These are phyloP conservation scores for Puya raimondii DNA, from an alignment of 176 grass and related monocot genomes.

Conservation along the genomic window DNA sequence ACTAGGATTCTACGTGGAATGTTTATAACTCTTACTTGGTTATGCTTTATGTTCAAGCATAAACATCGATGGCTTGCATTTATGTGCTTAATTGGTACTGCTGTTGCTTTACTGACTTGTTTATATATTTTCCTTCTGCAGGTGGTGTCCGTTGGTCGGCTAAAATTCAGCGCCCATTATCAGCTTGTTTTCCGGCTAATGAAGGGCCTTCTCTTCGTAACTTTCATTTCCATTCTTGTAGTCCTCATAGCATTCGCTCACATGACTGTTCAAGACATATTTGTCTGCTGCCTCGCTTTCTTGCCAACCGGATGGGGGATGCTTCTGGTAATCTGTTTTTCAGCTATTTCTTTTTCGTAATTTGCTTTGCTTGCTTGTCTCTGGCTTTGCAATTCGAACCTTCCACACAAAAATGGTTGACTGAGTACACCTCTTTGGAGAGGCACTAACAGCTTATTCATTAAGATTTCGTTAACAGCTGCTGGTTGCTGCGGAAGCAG, in stretches of 20 bases:
- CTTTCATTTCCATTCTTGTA: slow-evolving; percentile 63
- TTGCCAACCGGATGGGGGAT: slow-evolving; percentile 94
- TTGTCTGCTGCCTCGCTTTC: slow-evolving; percentile 85
- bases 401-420: neutral
- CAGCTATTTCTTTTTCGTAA: neutral
- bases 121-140: slow-evolving; percentile 31
- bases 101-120: neutral
- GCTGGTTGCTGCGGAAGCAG: no score
- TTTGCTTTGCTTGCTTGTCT: neutral
- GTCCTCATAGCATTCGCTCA: slow-evolving; percentile 62
- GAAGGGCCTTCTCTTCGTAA: slow-evolving; percentile 82
- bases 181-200: slow-evolving; percentile 90
- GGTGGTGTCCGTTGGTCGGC: slow-evolving; percentile 63
- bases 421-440: no score
- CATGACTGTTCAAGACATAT: slow-evolving; percentile 83
- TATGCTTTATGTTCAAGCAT: no score
- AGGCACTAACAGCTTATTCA: no score
- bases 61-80: no score
- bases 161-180: slow-evolving; percentile 70
- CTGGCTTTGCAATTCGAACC: neutral
- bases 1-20: no score
- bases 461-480: no score
- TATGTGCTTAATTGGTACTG: no score
- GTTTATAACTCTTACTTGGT: no score
- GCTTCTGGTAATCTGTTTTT: slow-evolving; percentile 38